Evolutionary conservation across 129 eudicot genomes (phyloP).

Genomic region (Logfia minima): DNA sequence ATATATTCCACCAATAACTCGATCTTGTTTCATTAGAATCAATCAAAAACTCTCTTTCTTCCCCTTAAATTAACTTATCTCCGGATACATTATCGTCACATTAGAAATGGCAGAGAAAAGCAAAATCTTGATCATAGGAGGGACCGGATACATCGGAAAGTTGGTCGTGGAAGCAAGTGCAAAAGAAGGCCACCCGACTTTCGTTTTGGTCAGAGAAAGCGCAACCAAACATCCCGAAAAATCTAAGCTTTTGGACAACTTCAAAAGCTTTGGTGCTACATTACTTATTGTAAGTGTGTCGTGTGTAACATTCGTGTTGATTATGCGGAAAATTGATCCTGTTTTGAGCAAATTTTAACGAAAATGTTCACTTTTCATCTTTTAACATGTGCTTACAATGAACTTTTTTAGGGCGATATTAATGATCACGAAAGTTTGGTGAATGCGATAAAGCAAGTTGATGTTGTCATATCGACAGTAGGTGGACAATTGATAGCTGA

Average conservation of each 20-base stretch:
- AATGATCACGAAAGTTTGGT: conserved; percentile 52
- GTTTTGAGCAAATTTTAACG: too few relatives aligned
- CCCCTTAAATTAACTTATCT: background rate
- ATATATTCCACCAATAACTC: conserved; percentile 14
- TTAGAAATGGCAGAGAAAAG: conserved; percentile 28
- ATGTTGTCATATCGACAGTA: conserved; percentile 53
- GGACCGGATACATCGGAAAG: conserved; percentile 56
- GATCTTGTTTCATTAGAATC: background rate
- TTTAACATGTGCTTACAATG: background rate
- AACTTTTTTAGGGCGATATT: conserved; percentile 44
- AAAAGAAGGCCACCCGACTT: conserved; percentile 42
- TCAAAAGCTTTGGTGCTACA: conserved; percentile 42
- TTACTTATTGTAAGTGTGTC: conserved; percentile 27
- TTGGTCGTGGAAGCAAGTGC: conserved; percentile 52
- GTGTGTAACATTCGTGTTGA: too few relatives aligned
- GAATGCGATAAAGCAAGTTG: conserved; percentile 52
- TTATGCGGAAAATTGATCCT: too few relatives aligned
- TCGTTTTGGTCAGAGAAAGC: conserved; percentile 40
- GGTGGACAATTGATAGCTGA: conserved; percentile 39
- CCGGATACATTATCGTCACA: background rate
- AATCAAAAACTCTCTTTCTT: background rate
- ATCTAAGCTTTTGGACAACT: conserved; percentile 36
- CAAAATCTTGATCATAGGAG: conserved; percentile 62
- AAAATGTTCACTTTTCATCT: too few relatives aligned
- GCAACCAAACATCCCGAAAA: conserved; percentile 41